phyloP scores from a whole-genome alignment of 352 stramenopile species.

The Lagenidium giganteum region DNA sequence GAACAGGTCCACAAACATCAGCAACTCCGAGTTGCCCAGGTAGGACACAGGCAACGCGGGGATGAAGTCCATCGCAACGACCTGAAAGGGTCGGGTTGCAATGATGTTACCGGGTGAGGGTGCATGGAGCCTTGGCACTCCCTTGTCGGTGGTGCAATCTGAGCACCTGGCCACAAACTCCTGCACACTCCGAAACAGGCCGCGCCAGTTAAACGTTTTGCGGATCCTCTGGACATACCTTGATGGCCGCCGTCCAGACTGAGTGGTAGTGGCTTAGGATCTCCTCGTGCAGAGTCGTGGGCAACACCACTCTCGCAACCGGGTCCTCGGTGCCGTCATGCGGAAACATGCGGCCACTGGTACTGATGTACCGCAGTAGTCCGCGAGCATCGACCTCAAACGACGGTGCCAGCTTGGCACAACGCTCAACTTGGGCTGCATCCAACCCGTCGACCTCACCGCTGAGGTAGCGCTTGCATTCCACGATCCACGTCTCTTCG shows the following conservation, averaged over 20 bases:
- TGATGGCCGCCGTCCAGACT: slow-evolving; percentile 19
- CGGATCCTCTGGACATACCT: slow-evolving; percentile 6
- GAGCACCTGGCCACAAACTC: slow-evolving; percentile 4
- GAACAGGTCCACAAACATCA: background rate
- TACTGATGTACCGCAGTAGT: slow-evolving; percentile 5
- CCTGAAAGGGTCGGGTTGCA: slow-evolving; percentile 1
- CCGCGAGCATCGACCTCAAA: slow-evolving; percentile 5
- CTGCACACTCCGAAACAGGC: slow-evolving; percentile 5
- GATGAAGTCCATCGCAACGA: background rate
- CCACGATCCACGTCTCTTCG: background rate
- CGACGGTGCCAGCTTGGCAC: background rate
- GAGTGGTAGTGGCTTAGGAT: slow-evolving; percentile 16
- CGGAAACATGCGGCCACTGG: too few species aligned
- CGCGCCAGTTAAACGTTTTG: slow-evolving; percentile 8
- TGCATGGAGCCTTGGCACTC: background rate
- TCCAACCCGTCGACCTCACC: background rate
- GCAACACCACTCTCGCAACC: too few species aligned
- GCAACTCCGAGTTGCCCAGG: background rate
- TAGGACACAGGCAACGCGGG: background rate
- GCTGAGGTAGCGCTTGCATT: background rate
- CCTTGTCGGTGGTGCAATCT: slow-evolving; percentile 18
- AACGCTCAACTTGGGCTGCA: background rate
- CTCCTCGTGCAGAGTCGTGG: slow-evolving; percentile 9
- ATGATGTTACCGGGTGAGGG: slow-evolving; percentile 4
- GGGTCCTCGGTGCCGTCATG: too few species aligned